Base-by-base conservation (phyloP, 2,329 filamentous ascomycete genomes). In the Exophiala sideris region DNA sequence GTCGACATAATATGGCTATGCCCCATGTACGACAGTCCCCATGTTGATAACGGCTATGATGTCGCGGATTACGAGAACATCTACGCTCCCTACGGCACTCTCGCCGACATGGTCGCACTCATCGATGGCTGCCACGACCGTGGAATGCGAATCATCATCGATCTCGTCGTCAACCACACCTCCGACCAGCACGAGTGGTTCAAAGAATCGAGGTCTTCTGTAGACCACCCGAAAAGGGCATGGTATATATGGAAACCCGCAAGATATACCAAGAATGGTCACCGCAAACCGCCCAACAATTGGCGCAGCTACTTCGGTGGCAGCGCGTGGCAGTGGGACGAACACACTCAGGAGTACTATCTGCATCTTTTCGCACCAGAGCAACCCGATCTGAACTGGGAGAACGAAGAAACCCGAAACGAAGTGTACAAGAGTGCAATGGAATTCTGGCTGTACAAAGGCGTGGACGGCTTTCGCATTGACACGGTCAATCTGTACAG, bases 321-420 rank as follows among this genome's bases (percentile, higher is more conserved):
- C 6, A 36, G 42, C 12, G 48, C 54, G 5, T 62, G 59, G 59
- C 38, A 29, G 9, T 62, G 54, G 56, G 57, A 54, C 45, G 50
- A 54, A 32, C 10, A 7, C 3, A 46, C 51, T 3, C 32, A 58
- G 10, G 55, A 90, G 67, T 58, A 88, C 66, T 89, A 88, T 64
- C 78, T 89, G 1, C 83, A 86, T 58, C 76, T 91, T 10, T 91
- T 88, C 67, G 81, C 83, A 6, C 78, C 79, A 5, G 80, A 86
- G 57, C 87, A 90, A 67, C 87, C 88, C 0, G 88, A 91, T 62
- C 73, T 91, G 10, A 91, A 91, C 68, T 91, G 87, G 87, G 85
- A 90, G 64, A 87, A 84, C 52, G 71, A 74, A 0, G 79, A 78
- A 20, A 79, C 82, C 0, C 78, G 87, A 4, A 70, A 78, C 29